Evolutionary conservation across 495 filamentous ascomycete genomes (phyloP).

Genomic region (Xylaria sp.): DNA sequence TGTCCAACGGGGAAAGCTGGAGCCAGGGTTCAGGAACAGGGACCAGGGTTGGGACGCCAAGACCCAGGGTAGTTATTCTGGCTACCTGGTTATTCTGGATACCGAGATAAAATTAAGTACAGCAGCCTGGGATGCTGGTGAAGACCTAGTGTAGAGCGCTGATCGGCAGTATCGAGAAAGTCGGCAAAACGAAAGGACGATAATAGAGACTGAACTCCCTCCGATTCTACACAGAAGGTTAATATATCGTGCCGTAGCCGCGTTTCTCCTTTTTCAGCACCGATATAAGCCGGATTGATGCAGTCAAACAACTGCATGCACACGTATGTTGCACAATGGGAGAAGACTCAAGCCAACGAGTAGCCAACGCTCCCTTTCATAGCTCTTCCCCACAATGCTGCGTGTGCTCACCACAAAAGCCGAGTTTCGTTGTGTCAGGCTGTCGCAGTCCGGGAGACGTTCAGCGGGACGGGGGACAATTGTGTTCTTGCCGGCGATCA

Average conservation of each 20-base stretch:
- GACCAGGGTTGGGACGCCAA: conserved; percentile 16
- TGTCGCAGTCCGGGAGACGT: conserved; percentile 17
- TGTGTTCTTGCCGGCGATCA: background rate
- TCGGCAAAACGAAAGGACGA: conserved; percentile 2
- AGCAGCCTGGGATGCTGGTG: conserved; percentile 5
- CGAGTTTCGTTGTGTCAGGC: conserved; percentile 17
- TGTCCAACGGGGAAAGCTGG: conserved; percentile 27
- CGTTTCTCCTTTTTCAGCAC: conserved; percentile 16
- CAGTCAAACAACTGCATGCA: conserved; percentile 24
- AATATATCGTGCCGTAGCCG: conserved; percentile 15
- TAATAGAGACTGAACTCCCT: background rate
- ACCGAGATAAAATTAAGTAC: conserved; percentile 19
- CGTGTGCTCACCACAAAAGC: conserved; percentile 6
- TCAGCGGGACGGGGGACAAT: conserved; percentile 12
- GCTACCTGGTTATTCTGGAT: conserved; percentile 16
- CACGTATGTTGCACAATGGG: conserved; percentile 2
- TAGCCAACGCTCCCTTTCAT: background rate
- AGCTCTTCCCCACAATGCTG: conserved; percentile 8
- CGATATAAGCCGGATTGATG: conserved; percentile 18
- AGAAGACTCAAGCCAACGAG: conserved; percentile 5
- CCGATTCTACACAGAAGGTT: background rate
- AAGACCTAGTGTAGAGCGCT: background rate
- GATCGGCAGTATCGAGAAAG: conserved; percentile 7
- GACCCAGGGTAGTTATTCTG: conserved; percentile 20
- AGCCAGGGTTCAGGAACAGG: conserved; percentile 19